Percentiles rank a stretch among this genome's conserved stretches.
Evolutionary conservation across 2,329 filamentous ascomycete genomes (phyloP).

Genomic region (Thelonectria olida): DNA sequence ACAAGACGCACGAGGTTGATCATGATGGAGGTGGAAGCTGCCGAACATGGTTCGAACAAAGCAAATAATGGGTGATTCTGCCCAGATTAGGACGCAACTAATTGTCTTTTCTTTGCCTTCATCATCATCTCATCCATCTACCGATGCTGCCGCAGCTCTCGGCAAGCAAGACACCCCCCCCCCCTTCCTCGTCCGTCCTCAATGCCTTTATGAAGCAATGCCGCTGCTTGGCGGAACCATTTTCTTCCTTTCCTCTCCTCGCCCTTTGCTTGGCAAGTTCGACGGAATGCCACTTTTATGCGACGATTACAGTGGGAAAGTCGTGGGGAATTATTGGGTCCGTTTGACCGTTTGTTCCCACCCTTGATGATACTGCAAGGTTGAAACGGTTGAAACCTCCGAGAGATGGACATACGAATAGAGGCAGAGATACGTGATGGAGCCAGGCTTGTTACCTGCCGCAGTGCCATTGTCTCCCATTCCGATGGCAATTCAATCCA

Average conservation of each 20-base stretch:
- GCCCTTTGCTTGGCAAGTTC: not conserved
- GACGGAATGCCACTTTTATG: too few species aligned
- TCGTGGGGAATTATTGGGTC: not conserved
- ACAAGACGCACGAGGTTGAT: too few species aligned
- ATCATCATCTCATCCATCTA: too few species aligned
- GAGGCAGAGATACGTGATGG: too few species aligned
- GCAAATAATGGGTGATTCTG: not conserved
- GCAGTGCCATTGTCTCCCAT: not conserved
- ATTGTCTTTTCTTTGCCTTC: too few species aligned
- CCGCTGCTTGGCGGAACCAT: slow-evolving; percentile 15
- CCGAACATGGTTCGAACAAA: not conserved
- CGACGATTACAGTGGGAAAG: not conserved
- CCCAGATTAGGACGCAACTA: too few species aligned
- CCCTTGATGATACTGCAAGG: not conserved
- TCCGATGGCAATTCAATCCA: not conserved
- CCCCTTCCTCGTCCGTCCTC: too few species aligned
- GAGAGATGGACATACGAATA: too few species aligned
- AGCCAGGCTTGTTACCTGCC: too few species aligned
- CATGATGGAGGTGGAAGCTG: not conserved
- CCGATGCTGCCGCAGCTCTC: too few species aligned
- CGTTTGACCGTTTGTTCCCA: not conserved
- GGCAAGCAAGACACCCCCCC: too few species aligned
- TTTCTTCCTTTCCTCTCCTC: not conserved
- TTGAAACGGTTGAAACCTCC: not conserved
- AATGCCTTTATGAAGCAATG: too few species aligned